Percentiles rank a stretch among this genome's conserved stretches.
Conservation (phyloP, 352 stramenopile genomes). For the Phytophthora pinifolia region DNA sequence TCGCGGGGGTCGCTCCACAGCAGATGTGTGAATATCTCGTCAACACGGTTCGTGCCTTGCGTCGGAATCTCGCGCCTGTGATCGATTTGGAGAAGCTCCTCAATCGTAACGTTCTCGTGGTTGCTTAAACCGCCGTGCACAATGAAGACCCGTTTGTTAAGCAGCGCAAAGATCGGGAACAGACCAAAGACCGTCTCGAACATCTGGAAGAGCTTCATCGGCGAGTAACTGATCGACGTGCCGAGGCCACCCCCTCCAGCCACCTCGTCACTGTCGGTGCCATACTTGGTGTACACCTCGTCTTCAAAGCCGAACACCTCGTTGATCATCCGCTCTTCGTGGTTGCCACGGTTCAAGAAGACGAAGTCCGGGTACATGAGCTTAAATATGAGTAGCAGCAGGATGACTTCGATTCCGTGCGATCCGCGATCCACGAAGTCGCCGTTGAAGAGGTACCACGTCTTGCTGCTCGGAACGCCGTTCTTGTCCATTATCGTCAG, state of each 20-base stretch:
- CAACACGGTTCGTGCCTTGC: conserved; percentile 72
- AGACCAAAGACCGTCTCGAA: conserved; percentile 87
- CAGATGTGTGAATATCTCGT: conserved; percentile 90
- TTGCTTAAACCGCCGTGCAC: conserved; percentile 92
- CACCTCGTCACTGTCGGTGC: conserved; percentile 76
- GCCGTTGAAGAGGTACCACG: conserved; percentile 95
- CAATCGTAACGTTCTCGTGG: conserved; percentile 86
- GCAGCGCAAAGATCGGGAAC: conserved; percentile 89
- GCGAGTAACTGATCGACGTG: conserved; percentile 69
- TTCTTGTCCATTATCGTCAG: conserved; percentile 93
- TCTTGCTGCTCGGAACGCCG: conserved; percentile 84
- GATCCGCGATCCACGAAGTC: conserved; percentile 95
- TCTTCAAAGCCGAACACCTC: conserved; percentile 89
- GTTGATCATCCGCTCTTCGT: conserved; percentile 95
- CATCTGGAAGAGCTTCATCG: conserved; percentile 77
- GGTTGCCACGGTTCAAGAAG: conserved; percentile 95
- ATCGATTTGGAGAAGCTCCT: conserved; percentile 83
- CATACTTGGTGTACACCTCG: conserved; percentile 83
- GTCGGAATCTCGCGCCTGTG: conserved; percentile 89
- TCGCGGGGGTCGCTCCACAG: conserved; percentile 91
- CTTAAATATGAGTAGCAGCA: conserved; percentile 90
- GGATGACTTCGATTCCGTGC: conserved; percentile 92
- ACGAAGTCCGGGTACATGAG: conserved; percentile 87
- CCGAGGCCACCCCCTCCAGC: conserved; percentile 57
- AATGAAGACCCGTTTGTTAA: conserved; percentile 92